Percentiles rank a stretch among this genome's conserved stretches.
Evolutionary conservation across 345 rosid genomes (phyloP).

Genomic region (Camelina hispida): DNA sequence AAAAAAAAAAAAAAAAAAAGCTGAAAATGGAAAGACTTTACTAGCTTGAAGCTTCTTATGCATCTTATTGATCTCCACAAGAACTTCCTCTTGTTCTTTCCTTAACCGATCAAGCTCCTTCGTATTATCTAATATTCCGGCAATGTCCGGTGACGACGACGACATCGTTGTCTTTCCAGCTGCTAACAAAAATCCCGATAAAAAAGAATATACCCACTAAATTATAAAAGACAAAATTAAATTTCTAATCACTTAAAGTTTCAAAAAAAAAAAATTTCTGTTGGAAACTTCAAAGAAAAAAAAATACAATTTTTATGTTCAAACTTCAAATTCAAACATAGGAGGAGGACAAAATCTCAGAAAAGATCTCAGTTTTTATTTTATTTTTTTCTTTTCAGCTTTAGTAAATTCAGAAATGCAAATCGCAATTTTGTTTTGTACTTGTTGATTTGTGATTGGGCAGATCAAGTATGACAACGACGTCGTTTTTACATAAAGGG

Average conservation of each 20-base stretch:
- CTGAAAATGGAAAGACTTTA: conserved; percentile 33
- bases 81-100: conserved; percentile 72
- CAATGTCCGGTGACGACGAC: conserved; percentile 67
- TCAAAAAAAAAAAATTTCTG: no score
- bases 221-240: not conserved
- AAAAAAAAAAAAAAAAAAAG: not conserved
- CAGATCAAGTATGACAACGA: conserved; percentile 3
- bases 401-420: conserved; percentile 8
- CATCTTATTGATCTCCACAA: conserved; percentile 79
- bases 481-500: conserved; percentile 1
- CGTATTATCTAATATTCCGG: conserved; percentile 70
- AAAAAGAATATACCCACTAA: not conserved
- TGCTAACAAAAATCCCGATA: conserved; percentile 22
- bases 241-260: not conserved
- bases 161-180: conserved; percentile 34
- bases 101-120: conserved; percentile 86
- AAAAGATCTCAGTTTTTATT: conserved; percentile 27
- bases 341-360: conserved; percentile 14
- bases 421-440: conserved; percentile 21
- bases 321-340: conserved; percentile 21
- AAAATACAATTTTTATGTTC: not conserved
- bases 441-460: conserved; percentile 27
- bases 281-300: no score
- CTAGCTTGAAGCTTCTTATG: conserved; percentile 85
- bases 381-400: no score